Evolutionary conservation across 768 basidiomycete genomes (phyloP), one percentile per base, ranked within the genome.

Genomic region (Rubroboletus pulcherrimus): DNA sequence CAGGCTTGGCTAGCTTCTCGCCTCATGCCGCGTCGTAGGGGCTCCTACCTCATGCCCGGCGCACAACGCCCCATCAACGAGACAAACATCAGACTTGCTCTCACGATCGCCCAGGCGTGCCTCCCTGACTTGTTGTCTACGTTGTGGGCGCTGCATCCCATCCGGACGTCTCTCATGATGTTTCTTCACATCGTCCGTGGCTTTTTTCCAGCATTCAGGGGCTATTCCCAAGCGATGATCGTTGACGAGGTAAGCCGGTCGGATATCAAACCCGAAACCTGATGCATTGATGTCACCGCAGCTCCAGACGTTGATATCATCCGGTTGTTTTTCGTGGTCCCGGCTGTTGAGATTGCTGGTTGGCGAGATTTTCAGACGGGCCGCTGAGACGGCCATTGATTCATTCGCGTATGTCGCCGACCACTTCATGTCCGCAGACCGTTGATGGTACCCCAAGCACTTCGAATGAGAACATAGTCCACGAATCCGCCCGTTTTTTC

Each of bases 181-280:
- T 53, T 78, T 56, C 73, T 91, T 61, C 87, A 90, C 69, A 71
- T 91, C 49, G 63, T 85, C 55, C 81, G 88, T 61, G 91, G 89
- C 58, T 73, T 87, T 55, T 84, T 91, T 66, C 90, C 90, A 35
- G 91, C 89, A 10, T 87, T 88, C 71, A 82, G 88, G 72, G 86
- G 88, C 58, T 92, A 90, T 75, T 91, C 91, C 9, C 91, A 92
- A 78, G 89, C 89, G 51, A 73, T 89, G 70, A 88, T 92, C 62
- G 84, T 92, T 60, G 86, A 93, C 72, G 89, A 93, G 81, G 90
- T 87, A 51, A 34, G 84, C 70, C 38, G 53, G 24, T 48, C 54
- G 39, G 51, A 57, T 58, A 57, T 60, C 29, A 34, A 57, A 33
- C 46, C 38, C 34, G 51, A 55, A 19, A n/a, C 21, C 37, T 50